A percentile compares a stretch with the other conserved stretches of the same genome.
Conservation (phyloP, 768 basidiomycete genomes). For the Trametes punicea region DNA sequence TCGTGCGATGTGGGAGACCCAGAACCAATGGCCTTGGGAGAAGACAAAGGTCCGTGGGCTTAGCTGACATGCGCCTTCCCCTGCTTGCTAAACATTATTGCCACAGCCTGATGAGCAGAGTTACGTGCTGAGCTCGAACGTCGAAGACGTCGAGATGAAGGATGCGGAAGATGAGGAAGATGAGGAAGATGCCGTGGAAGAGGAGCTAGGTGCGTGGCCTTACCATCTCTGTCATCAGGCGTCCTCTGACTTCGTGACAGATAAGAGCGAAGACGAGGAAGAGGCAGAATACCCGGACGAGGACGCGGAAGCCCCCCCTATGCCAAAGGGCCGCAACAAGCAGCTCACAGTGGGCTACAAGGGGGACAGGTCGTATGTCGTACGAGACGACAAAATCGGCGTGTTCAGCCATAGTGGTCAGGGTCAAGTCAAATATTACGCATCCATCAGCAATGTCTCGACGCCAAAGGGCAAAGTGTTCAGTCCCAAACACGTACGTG, state of each 20-base stretch:
- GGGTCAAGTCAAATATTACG: conserved; percentile 76
- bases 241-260: conserved; percentile 1
- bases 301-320: conserved; percentile 40
- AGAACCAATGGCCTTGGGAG: conserved; percentile 68
- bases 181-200: conserved; percentile 69
- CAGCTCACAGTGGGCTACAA: conserved; percentile 94
- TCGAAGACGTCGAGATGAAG: conserved; percentile 87
- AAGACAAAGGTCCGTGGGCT: conserved; percentile 71
- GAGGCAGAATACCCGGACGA: conserved; percentile 37
- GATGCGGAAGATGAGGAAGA: conserved; percentile 75
- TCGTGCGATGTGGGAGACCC: conserved; percentile 74
- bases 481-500: conserved; percentile 77
- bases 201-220: conserved; percentile 55
- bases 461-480: conserved; percentile 82
- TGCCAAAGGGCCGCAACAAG: conserved; percentile 66
- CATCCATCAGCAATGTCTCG: conserved; percentile 80
- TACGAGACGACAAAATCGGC: conserved; percentile 87
- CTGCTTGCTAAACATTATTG: background rate
- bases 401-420: conserved; percentile 77
- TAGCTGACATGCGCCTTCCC: background rate
- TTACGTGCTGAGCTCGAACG: conserved; percentile 72
- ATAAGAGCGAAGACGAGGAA: conserved; percentile 32
- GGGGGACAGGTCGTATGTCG: conserved; percentile 91
- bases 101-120: conserved; percentile 75
- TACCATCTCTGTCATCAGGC: background rate